Conservation (phyloP, 192 early-diverging fungal genomes). For the Rhizophagus prolifer region DNA sequence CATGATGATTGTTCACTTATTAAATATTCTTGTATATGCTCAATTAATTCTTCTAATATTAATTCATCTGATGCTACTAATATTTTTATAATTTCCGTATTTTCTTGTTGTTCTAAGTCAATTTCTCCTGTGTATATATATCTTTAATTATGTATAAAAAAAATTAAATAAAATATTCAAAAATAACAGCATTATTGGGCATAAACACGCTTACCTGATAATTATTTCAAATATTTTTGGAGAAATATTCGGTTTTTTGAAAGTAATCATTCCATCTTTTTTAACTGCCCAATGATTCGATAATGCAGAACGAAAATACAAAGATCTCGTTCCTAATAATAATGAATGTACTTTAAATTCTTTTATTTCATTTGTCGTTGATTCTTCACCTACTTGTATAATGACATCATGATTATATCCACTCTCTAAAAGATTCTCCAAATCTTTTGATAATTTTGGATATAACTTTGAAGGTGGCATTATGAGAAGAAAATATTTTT, state of each 20-base stretch:
- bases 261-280: constrained; percentile 15
- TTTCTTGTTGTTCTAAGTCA: background rate
- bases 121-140: constrained; percentile 20
- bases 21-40: constrained; percentile 3
- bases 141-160: constrained; percentile 10
- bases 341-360: no score
- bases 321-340: no score
- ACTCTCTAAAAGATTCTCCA: background rate
- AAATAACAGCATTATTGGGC: background rate
- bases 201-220: background rate
- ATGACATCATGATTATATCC: background rate
- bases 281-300: constrained; percentile 15
- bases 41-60: constrained; percentile 7
- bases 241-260: constrained; percentile 29
- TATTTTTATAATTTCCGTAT: constrained; percentile 12
- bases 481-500: no score
- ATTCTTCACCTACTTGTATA: no score
- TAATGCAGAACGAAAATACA: background rate
- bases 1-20: background rate
- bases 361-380: no score
- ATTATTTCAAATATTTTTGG: constrained; percentile 7
- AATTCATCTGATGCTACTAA: constrained; percentile 25
- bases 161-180: background rate
- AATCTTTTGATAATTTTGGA: no score
- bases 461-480: no score